A percentile compares a stretch with the other conserved stretches of the same genome.
phyloP scores from a whole-genome alignment of 768 basidiomycete genomes.

The Termitomyces sp. region DNA sequence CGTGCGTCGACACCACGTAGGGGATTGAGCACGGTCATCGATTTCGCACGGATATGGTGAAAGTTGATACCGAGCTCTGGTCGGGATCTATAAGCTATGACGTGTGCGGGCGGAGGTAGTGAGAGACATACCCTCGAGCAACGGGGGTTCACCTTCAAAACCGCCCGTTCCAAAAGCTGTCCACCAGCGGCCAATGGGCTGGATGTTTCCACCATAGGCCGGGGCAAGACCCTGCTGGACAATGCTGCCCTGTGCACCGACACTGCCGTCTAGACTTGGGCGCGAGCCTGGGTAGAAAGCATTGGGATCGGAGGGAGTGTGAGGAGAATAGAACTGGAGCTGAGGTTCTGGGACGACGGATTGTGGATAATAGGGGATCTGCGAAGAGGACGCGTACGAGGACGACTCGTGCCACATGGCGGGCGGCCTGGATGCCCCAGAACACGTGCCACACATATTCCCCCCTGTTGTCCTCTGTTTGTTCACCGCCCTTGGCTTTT shows the following conservation, averaged over 20 bases:
- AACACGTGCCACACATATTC: constrained; percentile 27
- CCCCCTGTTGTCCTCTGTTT: constrained; percentile 27
- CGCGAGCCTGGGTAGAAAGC: constrained; percentile 68
- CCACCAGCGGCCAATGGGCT: constrained; percentile 81
- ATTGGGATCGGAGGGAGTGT: constrained; percentile 40
- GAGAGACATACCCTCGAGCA: constrained; percentile 76
- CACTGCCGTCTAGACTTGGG: constrained; percentile 74
- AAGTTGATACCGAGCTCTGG: constrained; percentile 99
- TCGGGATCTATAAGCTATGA: background rate
- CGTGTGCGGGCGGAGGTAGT: background rate
- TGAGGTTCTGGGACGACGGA: constrained; percentile 51
- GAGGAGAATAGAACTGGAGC: constrained; percentile 77
- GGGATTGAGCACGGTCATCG: constrained; percentile 93
- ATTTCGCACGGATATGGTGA: constrained; percentile 90
- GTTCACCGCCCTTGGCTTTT: constrained; percentile 22
- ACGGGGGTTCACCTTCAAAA: constrained; percentile 91
- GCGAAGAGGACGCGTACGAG: constrained; percentile 63
- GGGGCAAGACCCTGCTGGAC: constrained; percentile 39
- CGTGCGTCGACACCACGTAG: constrained; percentile 76
- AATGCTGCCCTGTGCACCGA: constrained; percentile 51
- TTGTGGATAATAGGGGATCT: constrained; percentile 54
- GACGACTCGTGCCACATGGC: constrained; percentile 75
- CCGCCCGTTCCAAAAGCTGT: constrained; percentile 95
- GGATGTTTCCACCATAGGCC: constrained; percentile 70
- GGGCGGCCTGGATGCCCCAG: background rate